These are phyloP conservation scores for Lumnitzera racemosa DNA, from an alignment of 345 rosid genomes.

Conservation along the genomic window DNA sequence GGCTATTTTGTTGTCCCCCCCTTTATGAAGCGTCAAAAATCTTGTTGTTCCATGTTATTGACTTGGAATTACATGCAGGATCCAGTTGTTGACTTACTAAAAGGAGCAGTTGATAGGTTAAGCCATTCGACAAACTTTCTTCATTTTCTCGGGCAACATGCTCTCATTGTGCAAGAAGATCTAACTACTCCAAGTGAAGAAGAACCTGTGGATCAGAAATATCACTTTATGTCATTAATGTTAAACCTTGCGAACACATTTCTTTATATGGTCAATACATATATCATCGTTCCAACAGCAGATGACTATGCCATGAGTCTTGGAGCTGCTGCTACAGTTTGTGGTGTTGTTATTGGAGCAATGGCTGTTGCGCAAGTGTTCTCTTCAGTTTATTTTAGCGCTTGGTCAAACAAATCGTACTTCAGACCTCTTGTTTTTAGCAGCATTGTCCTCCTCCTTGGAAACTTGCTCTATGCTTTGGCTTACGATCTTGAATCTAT, in stretches of 20 bases:
- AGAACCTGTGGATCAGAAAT: constrained; percentile 49
- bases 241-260: constrained; percentile 84
- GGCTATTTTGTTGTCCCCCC: too few relatives aligned
- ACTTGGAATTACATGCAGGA: constrained; percentile 42
- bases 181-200: constrained; percentile 68
- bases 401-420: constrained; percentile 96
- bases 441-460: constrained; percentile 73
- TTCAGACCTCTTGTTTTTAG: constrained; percentile 94
- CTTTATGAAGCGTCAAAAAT: not conserved
- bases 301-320: constrained; percentile 91
- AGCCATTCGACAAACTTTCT: constrained; percentile 77
- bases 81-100: constrained; percentile 73
- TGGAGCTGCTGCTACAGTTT: constrained; percentile 97
- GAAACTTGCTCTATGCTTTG: constrained; percentile 80
- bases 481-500: constrained; percentile 84
- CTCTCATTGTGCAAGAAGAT: constrained; percentile 94
- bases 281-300: constrained; percentile 87
- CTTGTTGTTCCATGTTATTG: constrained; percentile 10
- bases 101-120: constrained; percentile 86
- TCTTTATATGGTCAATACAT: constrained; percentile 95
- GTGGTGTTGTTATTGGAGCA: constrained; percentile 95
- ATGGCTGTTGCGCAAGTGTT: constrained; percentile 98
- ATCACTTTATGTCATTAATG: constrained; percentile 79
- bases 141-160: constrained; percentile 91
- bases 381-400: constrained; percentile 95